A percentile compares a stretch with the other conserved stretches of the same genome.
These are phyloP conservation scores for Microsporum ferrugineum DNA, from an alignment of 2,329 filamentous ascomycete genomes.

Conservation along the genomic window DNA sequence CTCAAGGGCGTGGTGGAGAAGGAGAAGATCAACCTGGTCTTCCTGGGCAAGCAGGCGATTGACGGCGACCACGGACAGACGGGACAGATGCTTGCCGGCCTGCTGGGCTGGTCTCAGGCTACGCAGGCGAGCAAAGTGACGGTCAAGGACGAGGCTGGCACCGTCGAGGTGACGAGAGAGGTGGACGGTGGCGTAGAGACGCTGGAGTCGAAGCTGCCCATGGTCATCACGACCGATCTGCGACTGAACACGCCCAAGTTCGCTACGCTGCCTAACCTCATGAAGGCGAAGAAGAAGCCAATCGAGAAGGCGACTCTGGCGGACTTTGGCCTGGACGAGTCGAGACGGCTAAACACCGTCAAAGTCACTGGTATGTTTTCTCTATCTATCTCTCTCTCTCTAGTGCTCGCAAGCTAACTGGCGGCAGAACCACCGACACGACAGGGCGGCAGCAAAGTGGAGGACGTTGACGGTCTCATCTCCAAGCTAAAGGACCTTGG, in stretches of 20 bases:
- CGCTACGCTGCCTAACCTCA: slow-evolving; percentile 92
- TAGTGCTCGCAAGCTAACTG: neutral
- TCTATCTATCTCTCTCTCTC: neutral
- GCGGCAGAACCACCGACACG: slow-evolving; percentile 65
- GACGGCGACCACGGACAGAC: slow-evolving; percentile 94
- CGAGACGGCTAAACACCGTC: slow-evolving; percentile 70
- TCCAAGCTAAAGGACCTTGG: slow-evolving; percentile 91
- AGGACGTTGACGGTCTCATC: slow-evolving; percentile 92
- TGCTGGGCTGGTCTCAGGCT: slow-evolving; percentile 87
- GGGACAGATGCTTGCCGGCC: slow-evolving; percentile 90
- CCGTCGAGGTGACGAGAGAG: slow-evolving; percentile 71
- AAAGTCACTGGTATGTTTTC: slow-evolving; percentile 62
- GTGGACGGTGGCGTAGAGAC: slow-evolving; percentile 95
- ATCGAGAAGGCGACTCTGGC: slow-evolving; percentile 79
- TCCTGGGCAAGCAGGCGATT: slow-evolving; percentile 95
- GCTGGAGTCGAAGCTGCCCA: slow-evolving; percentile 68
- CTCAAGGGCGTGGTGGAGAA: slow-evolving; percentile 66
- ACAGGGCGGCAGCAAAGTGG: slow-evolving; percentile 92
- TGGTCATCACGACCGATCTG: slow-evolving; percentile 92
- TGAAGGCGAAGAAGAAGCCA: slow-evolving; percentile 99
- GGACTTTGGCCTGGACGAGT: slow-evolving; percentile 67
- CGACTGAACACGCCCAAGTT: slow-evolving; percentile 90
- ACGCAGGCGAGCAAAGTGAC: slow-evolving; percentile 82
- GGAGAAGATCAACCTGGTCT: slow-evolving; percentile 81
- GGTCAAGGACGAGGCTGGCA: slow-evolving; percentile 56